Percentiles rank a stretch among this genome's conserved stretches.
Conservation (phyloP, 1,284 basidiomycete species). For the Sphagnurus paluster region DNA sequence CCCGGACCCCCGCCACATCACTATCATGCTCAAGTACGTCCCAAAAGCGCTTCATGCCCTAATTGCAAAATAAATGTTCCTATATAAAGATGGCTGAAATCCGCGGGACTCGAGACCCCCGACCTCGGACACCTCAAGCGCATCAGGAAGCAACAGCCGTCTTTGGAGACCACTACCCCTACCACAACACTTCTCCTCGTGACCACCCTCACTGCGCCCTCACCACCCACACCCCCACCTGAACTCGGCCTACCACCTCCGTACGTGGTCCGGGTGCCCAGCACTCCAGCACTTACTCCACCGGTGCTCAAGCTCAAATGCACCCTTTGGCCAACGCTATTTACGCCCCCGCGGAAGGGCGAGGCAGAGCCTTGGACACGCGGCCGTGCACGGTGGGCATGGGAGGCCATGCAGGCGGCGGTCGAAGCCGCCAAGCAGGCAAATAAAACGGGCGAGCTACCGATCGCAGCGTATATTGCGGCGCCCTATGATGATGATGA, state of each 20-base stretch:
- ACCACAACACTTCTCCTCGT: slow-evolving; percentile 55
- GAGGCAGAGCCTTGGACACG: slow-evolving; percentile 69
- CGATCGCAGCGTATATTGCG: slow-evolving; percentile 77
- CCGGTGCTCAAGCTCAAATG: slow-evolving; percentile 69
- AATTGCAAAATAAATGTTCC: slow-evolving; percentile 3
- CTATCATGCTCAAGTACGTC: slow-evolving; percentile 64
- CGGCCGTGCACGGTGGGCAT: slow-evolving; percentile 70
- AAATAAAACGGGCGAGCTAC: slow-evolving; percentile 58
- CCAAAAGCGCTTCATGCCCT: background rate
- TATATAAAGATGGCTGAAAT: slow-evolving; percentile 62
- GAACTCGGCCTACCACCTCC: slow-evolving; percentile 45
- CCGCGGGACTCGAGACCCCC: slow-evolving; percentile 55
- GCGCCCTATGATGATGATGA: slow-evolving; percentile 47
- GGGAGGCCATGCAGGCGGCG: slow-evolving; percentile 60
- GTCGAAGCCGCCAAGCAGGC: slow-evolving; percentile 53
- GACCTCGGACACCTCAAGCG: slow-evolving; percentile 80
- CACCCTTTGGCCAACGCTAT: slow-evolving; percentile 80
- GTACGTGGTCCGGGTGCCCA: slow-evolving; percentile 66
- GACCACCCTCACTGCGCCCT: slow-evolving; percentile 41
- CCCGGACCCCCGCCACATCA: slow-evolving; percentile 62
- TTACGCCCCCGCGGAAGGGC: slow-evolving; percentile 70
- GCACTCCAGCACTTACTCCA: slow-evolving; percentile 68
- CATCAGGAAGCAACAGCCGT: slow-evolving; percentile 58
- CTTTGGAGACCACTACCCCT: no score
- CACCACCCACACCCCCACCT: slow-evolving; percentile 36